Percentiles rank a stretch among this genome's conserved stretches.
Evolutionary conservation across 768 basidiomycete species (phyloP).

Genomic region (Amyloporia xantha): DNA sequence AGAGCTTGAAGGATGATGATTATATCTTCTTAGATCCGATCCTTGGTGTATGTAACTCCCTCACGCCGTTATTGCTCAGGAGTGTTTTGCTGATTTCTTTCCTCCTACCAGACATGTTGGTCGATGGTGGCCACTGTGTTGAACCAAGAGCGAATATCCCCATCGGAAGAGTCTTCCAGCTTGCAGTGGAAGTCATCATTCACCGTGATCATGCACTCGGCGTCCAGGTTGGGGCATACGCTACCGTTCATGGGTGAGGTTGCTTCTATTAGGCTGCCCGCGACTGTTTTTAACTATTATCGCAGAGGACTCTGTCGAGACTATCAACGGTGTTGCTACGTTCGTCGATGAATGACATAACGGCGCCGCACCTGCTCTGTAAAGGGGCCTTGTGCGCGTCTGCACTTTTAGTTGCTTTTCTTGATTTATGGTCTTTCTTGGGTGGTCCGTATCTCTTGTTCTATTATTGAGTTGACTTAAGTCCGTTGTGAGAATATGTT

Average conservation of each 20-base stretch:
- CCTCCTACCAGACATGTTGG: conserved; percentile 14
- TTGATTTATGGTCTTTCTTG: too few species aligned
- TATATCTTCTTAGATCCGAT: conserved; percentile 19
- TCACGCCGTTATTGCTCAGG: background rate
- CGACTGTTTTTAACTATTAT: background rate
- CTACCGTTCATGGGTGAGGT: conserved; percentile 17
- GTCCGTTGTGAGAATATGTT: too few species aligned
- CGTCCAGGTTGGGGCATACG: conserved; percentile 11
- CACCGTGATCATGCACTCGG: conserved; percentile 11
- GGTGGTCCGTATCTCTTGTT: too few species aligned
- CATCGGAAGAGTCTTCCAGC: background rate
- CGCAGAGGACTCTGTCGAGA: conserved; percentile 5
- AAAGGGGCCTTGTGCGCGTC: too few species aligned
- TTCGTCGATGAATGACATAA: background rate
- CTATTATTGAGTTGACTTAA: too few species aligned
- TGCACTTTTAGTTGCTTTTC: too few species aligned
- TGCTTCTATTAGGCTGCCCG: background rate
- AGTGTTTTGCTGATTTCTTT: background rate
- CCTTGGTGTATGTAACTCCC: conserved; percentile 13
- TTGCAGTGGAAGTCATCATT: conserved; percentile 8
- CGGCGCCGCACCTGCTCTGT: too few species aligned
- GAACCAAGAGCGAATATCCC: conserved; percentile 7
- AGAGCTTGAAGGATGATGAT: conserved; percentile 19
- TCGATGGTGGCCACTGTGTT: conserved; percentile 18
- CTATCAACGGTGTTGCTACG: conserved; percentile 1